A percentile compares a stretch with the other conserved stretches of the same genome.
Conservation (phyloP, 1,139 yeast species). For the Blastobotrys petasosporus region DNA sequence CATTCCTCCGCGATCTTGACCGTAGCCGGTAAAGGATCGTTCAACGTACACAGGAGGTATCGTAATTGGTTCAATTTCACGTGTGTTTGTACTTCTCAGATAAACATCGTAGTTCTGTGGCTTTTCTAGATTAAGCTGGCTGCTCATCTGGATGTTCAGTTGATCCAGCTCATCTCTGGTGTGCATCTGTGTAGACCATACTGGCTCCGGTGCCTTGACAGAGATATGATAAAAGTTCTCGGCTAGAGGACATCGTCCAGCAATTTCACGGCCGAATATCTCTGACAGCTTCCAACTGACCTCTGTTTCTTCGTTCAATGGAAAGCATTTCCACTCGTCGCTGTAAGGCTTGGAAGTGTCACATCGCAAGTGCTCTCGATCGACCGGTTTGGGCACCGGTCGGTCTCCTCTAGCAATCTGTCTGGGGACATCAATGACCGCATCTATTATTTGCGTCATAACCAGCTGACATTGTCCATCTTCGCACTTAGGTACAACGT, state of each 20-base stretch:
- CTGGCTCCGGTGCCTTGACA: conserved; percentile 25
- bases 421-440: conserved; percentile 68
- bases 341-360: conserved; percentile 50
- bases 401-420: conserved; percentile 55
- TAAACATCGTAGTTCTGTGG: not conserved
- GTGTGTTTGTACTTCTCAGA: conserved; percentile 18
- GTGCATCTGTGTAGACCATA: conserved; percentile 22
- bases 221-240: conserved; percentile 25
- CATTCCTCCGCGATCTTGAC: conserved; percentile 86
- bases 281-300: conserved; percentile 52
- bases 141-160: conserved; percentile 6
- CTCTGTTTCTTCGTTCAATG: conserved; percentile 51
- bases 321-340: conserved; percentile 72
- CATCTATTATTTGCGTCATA: conserved; percentile 66
- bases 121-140: conserved; percentile 1
- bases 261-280: conserved; percentile 61
- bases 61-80: conserved; percentile 33
- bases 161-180: not conserved
- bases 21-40: conserved; percentile 84
- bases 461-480: conserved; percentile 42
- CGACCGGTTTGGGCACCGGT: conserved; percentile 76
- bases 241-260: conserved; percentile 55
- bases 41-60: conserved; percentile 69
- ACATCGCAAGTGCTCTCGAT: conserved; percentile 65
- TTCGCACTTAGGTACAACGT: conserved; percentile 48